Conservation (phyloP, 352 stramenopile species). For the Thalassiosira hispida region DNA sequence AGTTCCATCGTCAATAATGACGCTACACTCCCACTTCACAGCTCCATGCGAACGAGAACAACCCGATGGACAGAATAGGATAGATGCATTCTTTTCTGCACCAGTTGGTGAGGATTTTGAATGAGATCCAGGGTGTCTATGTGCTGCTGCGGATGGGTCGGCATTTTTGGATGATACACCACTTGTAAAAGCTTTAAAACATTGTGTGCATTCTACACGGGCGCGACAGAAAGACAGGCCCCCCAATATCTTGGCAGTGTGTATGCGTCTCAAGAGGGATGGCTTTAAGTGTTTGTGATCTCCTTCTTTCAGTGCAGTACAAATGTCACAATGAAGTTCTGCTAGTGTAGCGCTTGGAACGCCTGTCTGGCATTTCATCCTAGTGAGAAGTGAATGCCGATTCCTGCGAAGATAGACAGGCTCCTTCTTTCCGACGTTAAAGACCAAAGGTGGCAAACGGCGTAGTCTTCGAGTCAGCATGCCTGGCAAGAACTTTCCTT, state of each 20-base stretch:
- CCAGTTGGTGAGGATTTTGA: not conserved
- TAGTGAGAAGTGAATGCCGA: conserved; percentile 19
- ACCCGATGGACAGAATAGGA: conserved; percentile 51
- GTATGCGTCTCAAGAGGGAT: conserved; percentile 68
- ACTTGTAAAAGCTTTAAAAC: conserved; percentile 56
- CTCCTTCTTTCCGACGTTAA: conserved; percentile 7
- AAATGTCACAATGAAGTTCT: conserved; percentile 65
- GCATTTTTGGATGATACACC: conserved; percentile 19
- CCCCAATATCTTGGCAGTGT: conserved; percentile 58
- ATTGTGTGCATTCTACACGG: conserved; percentile 67
- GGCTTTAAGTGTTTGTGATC: conserved; percentile 55
- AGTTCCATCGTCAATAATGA: conserved; percentile 79
- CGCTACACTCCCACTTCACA: conserved; percentile 84
- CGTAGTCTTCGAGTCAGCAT: conserved; percentile 56
- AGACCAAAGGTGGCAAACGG: conserved; percentile 16
- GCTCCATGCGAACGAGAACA: conserved; percentile 42
- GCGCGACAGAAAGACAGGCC: conserved; percentile 77
- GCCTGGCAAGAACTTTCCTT: conserved; percentile 57
- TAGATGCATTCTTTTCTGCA: conserved; percentile 7
- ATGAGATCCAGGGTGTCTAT: not conserved
- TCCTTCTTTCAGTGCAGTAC: conserved; percentile 46
- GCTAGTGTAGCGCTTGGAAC: conserved; percentile 55
- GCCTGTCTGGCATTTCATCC: conserved; percentile 17
- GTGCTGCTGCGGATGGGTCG: not conserved
- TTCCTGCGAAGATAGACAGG: conserved; percentile 16